These are phyloP conservation scores for Kalanchoe fedtschenkoi DNA, from an alignment of 164 flowering plant genomes.

Conservation along the genomic window DNA sequence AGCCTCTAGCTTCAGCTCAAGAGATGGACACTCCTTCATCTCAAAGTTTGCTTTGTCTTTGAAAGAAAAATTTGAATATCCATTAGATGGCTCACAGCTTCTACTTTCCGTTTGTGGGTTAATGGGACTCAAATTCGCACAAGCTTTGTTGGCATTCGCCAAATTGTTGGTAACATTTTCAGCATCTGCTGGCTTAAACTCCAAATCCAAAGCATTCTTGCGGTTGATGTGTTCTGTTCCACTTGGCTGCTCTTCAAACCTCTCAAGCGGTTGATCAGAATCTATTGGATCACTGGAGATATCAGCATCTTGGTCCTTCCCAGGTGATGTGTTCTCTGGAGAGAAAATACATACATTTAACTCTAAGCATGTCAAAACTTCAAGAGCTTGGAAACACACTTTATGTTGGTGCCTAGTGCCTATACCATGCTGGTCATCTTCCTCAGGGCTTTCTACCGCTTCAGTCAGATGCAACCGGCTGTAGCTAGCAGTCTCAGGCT, in stretches of 20 bases:
- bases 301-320: slow-evolving; percentile 37
- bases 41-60: slow-evolving; percentile 13
- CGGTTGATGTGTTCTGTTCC: slow-evolving; percentile 18
- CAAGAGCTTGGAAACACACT: not conserved
- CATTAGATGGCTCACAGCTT: slow-evolving; percentile 12
- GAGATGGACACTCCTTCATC: slow-evolving; percentile 16
- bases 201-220: slow-evolving; percentile 14
- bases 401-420: not conserved
- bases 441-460: slow-evolving; percentile 13
- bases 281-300: slow-evolving; percentile 13
- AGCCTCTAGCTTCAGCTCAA: slow-evolving; percentile 26
- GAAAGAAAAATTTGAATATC: slow-evolving; percentile 12
- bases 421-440: slow-evolving; percentile 20
- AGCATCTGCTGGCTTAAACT: slow-evolving; percentile 17
- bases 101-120: slow-evolving; percentile 17
- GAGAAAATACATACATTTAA: not conserved
- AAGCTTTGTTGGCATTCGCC: slow-evolving; percentile 11
- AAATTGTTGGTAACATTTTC: slow-evolving; percentile 15
- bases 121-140: slow-evolving; percentile 15
- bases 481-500: slow-evolving; percentile 17
- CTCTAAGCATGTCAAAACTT: not conserved
- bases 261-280: slow-evolving; percentile 20
- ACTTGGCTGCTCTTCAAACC: slow-evolving; percentile 17
- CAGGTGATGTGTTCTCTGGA: slow-evolving; percentile 1
- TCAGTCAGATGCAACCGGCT: slow-evolving; percentile 12